phyloP scores from a whole-genome alignment of 768 basidiomycete genomes.

The Mycena albidolilacea region DNA sequence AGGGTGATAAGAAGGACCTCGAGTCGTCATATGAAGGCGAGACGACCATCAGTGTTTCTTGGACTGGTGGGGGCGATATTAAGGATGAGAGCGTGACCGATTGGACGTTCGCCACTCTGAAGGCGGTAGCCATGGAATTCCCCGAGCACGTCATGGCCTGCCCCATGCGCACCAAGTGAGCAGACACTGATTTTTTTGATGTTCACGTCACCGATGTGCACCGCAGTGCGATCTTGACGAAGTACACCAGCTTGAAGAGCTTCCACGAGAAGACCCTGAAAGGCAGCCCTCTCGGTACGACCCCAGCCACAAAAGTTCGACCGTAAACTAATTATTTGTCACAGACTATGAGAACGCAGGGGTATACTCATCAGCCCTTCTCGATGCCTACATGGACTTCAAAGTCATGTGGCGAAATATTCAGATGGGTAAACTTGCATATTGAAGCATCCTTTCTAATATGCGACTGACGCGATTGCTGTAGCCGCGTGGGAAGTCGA shows the following conservation, averaged over 20 bases:
- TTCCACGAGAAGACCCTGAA: conserved; percentile 19
- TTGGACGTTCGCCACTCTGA: conserved; percentile 26
- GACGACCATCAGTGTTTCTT: conserved; percentile 20
- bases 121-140: conserved; percentile 22
- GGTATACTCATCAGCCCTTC: conserved; percentile 21
- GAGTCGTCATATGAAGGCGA: conserved; percentile 21
- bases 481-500: conserved; percentile 22
- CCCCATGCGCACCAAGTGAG: conserved; percentile 12
- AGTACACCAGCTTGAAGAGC: conserved; percentile 27
- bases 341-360: conserved; percentile 27
- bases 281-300: conserved; percentile 9
- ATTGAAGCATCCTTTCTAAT: not conserved
- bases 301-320: not conserved
- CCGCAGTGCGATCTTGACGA: conserved; percentile 22
- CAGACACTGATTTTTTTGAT: not conserved
- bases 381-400: conserved; percentile 31
- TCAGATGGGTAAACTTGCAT: not conserved
- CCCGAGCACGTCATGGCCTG: conserved; percentile 24
- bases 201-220: not conserved
- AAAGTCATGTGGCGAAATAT: conserved; percentile 26
- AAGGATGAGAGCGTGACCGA: conserved; percentile 7
- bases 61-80: conserved; percentile 23
- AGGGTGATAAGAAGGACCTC: not conserved
- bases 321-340: not conserved
- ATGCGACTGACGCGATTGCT: not conserved